phyloP scores from a whole-genome alignment of 768 basidiomycete genomes.

The Auricularia cornea region DNA sequence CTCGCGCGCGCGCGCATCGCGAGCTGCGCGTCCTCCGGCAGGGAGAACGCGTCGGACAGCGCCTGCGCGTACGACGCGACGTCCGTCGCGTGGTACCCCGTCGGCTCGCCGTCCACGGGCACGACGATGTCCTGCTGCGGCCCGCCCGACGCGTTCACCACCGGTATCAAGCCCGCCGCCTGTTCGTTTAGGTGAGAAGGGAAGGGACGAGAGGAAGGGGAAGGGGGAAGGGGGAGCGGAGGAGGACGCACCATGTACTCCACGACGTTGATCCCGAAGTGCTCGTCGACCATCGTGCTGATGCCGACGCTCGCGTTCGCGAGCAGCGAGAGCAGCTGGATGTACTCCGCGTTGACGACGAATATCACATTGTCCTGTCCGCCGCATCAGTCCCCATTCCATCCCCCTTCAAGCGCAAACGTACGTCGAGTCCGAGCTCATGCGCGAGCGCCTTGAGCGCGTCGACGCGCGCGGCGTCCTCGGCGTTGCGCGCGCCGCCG shows the following conservation, averaged over 20 bases:
- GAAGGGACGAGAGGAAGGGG: conserved; percentile 6
- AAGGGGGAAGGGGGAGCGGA: conserved; percentile 8
- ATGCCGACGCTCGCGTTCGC: conserved; percentile 73
- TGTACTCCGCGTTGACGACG: conserved; percentile 74
- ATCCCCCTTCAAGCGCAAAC: conserved; percentile 9
- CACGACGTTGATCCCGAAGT: conserved; percentile 96
- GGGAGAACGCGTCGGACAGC: conserved; percentile 53
- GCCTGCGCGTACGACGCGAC: conserved; percentile 57
- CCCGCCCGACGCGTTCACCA: conserved; percentile 89
- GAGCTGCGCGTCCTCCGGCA: conserved; percentile 45
- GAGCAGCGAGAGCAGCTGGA: conserved; percentile 61
- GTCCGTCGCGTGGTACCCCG: conserved; percentile 79
- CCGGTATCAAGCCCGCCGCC: conserved; percentile 91
- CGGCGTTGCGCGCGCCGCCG: conserved; percentile 76
- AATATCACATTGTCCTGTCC: conserved; percentile 63
- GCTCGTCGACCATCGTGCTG: conserved; percentile 97
- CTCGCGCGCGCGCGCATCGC: conserved; percentile 63
- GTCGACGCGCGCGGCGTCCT: conserved; percentile 63
- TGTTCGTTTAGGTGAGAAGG: conserved; percentile 27
- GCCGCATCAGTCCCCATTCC: not conserved
- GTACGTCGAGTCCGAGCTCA: conserved; percentile 58
- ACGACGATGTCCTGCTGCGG: conserved; percentile 88
- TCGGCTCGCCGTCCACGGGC: conserved; percentile 59
- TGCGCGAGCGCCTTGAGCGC: conserved; percentile 48
- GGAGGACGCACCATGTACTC: conserved; percentile 84